phyloP scores from a whole-genome alignment of 805 yeast species.

The Zygosaccharomyces bisporus region DNA sequence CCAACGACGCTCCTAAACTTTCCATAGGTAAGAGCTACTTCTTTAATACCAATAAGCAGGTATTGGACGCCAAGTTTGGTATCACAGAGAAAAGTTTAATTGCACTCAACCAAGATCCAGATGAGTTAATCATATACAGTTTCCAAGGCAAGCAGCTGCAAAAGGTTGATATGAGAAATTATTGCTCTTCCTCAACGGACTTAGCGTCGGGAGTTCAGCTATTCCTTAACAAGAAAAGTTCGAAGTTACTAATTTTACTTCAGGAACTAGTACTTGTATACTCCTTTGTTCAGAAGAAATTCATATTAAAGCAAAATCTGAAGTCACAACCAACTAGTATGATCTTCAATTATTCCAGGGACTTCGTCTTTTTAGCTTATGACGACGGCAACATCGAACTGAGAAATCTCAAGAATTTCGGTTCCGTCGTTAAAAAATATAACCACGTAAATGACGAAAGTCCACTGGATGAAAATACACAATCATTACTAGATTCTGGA shows the following conservation, averaged over 20 bases:
- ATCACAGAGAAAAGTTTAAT: constrained; percentile 35
- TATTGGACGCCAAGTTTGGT: constrained; percentile 27
- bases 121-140: constrained; percentile 26
- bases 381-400: constrained; percentile 25
- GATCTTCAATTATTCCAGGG: constrained; percentile 17
- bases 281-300: constrained; percentile 33
- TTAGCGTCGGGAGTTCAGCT: constrained; percentile 9
- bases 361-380: constrained; percentile 22
- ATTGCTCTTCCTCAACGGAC: constrained; percentile 10
- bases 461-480: constrained; percentile 3
- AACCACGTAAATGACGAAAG: constrained; percentile 2
- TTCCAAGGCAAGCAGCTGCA: constrained; percentile 30
- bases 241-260: constrained; percentile 29
- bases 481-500: constrained; percentile 6
- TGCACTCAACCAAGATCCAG: constrained; percentile 22
- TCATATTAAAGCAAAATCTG: constrained; percentile 18
- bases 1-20: constrained; percentile 10
- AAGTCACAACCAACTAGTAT: constrained; percentile 14
- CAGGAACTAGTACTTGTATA: constrained; percentile 26
- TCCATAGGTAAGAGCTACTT: constrained; percentile 15
- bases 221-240: constrained; percentile 29
- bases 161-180: constrained; percentile 20
- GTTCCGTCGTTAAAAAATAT: constrained; percentile 2
- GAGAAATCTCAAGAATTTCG: constrained; percentile 24
- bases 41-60: constrained; percentile 10